Conservation (phyloP, 306 rosid species). For the Glycine tomentella region DNA sequence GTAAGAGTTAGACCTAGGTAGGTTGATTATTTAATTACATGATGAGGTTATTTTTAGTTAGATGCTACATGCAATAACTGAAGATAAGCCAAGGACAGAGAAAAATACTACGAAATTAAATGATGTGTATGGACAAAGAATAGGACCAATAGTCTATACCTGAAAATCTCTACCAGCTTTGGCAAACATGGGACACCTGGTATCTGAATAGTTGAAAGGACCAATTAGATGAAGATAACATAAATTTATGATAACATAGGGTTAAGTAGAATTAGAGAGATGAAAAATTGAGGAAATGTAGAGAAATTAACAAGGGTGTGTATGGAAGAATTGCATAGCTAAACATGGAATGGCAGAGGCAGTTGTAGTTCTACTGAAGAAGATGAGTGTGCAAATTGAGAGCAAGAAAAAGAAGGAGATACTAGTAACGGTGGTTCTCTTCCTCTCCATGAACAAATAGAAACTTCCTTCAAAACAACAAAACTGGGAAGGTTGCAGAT, state of each 20-base stretch:
- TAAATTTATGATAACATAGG: background rate
- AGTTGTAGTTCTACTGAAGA: constrained; percentile 43
- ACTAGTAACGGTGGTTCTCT: constrained; percentile 49
- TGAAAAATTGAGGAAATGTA: constrained; percentile 7
- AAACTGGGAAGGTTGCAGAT: constrained; percentile 37
- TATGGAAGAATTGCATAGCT: constrained; percentile 53
- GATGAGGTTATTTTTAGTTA: background rate
- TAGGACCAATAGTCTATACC: constrained; percentile 56
- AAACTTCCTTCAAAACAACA: constrained; percentile 21
- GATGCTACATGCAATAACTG: constrained; percentile 34
- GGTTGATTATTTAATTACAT: background rate
- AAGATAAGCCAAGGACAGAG: background rate
- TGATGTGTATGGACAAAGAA: constrained; percentile 5
- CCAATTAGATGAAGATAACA: constrained; percentile 29
- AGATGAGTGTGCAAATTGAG: constrained; percentile 57
- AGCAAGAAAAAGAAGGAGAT: constrained; percentile 46
- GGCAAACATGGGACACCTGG: constrained; percentile 49
- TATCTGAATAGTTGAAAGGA: constrained; percentile 54
- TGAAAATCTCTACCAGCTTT: constrained; percentile 58
- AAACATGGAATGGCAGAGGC: constrained; percentile 49
- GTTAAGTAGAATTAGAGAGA: constrained; percentile 12
- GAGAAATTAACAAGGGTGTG: background rate
- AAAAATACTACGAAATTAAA: constrained; percentile 16
- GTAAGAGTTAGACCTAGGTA: background rate
- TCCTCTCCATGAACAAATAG: constrained; percentile 75